Evolutionary conservation across 169 alveolate species (phyloP), one percentile per base, ranked within the genome.

Genomic region (Miamiensis avidus): DNA sequence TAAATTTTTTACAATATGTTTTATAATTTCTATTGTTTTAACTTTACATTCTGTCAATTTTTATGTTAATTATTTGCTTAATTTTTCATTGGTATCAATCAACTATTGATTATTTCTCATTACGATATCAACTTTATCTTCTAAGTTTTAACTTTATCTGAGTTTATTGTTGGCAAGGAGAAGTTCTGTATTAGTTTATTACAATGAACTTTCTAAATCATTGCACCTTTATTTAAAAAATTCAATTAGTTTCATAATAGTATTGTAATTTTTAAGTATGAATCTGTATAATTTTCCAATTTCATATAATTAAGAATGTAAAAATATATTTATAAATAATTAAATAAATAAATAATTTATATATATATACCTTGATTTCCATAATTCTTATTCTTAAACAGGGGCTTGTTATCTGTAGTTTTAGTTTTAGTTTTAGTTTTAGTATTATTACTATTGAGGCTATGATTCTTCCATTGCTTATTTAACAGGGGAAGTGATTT

Each of bases 1-100:
- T 49, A 49, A 49, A 49, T 11, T 11, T 11, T 49, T 11, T 4
- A 49, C 4, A 49, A 11, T n/a, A n/a, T n/a, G n/a, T n/a, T n/a
- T n/a, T n/a, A n/a, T n/a, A n/a, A n/a, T n/a, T n/a, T n/a, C n/a
- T n/a, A n/a, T n/a, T n/a, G n/a, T n/a, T n/a, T n/a, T n/a, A n/a
- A 49, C 4, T 20, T 49, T 49, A 49, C 74, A 49, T 65, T 79
- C 84, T 27, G 84, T 76, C 29, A 49, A 34, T 29, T 72, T 65
- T 30, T 79, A 29, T 27, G 34, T 31, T n/a, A 72, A 32, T 79
- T 79, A 49, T 49, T 79, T 79, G 28, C 64, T 28, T 79, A 79
- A 79, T 16, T 25, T 25, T 29, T 79, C 76, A 29, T 79, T 34
- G 4, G 4, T 11, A 11, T 49, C 69, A 4, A 49, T 49, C 69